A percentile compares a stretch with the other conserved stretches of the same genome.
These are phyloP conservation scores for Neurospora sp. DNA, from an alignment of 495 filamentous ascomycete species.

Conservation along the genomic window DNA sequence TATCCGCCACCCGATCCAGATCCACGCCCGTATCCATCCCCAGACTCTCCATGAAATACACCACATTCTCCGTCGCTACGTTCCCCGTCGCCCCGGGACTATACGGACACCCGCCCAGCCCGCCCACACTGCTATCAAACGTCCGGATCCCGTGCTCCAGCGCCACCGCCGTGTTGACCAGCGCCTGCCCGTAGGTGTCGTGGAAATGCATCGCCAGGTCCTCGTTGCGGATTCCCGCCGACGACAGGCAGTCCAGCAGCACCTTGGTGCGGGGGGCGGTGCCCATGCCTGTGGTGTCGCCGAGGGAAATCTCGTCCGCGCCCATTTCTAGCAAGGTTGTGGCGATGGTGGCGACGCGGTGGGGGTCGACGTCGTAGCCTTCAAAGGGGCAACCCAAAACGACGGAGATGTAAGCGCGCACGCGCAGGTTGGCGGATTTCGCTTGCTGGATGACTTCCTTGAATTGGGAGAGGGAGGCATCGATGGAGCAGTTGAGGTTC, in stretches of 20 bases:
- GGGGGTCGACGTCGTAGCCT: conserved; percentile 68
- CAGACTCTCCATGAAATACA: conserved; percentile 78
- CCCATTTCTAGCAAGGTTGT: conserved; percentile 84
- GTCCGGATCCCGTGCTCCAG: conserved; percentile 81
- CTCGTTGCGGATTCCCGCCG: conserved; percentile 65
- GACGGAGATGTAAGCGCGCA: conserved; percentile 91
- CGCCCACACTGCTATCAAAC: conserved; percentile 84
- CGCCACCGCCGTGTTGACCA: conserved; percentile 80
- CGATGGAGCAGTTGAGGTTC: conserved; percentile 86
- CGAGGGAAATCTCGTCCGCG: conserved; percentile 86
- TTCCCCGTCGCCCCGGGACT: conserved; percentile 92
- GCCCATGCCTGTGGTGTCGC: conserved; percentile 95
- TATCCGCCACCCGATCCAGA: conserved; percentile 66
- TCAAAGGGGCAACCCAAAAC: conserved; percentile 93
- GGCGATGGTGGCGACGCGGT: conserved; percentile 74
- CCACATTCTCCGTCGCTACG: conserved; percentile 85
- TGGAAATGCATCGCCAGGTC: conserved; percentile 93
- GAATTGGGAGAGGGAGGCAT: conserved; percentile 60
- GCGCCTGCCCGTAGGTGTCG: conserved; percentile 90
- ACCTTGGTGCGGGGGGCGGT: conserved; percentile 70
- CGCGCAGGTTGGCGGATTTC: conserved; percentile 53
- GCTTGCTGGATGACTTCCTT: conserved; percentile 63
- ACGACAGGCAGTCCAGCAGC: conserved; percentile 57
- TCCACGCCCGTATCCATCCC: conserved; percentile 84
- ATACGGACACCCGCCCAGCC: conserved; percentile 89